Evolutionary conservation across 257 asterid genomes (phyloP).

Genomic region (Capsicum chinense): DNA sequence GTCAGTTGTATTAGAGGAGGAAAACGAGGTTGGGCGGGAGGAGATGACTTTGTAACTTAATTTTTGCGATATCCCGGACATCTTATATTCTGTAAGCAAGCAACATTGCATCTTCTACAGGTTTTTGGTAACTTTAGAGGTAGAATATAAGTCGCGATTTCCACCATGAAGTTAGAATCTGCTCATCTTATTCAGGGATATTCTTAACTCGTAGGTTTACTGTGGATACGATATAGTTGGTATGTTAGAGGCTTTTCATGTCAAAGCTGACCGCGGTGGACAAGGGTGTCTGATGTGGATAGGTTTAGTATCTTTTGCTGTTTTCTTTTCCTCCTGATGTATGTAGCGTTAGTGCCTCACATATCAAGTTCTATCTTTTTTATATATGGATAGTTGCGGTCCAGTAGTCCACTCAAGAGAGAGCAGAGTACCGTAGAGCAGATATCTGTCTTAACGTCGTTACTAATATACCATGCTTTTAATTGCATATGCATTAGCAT

Average conservation of each 20-base stretch:
- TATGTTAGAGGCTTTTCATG: neutral
- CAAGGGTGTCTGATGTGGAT: constrained; percentile 16
- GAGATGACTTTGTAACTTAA: neutral
- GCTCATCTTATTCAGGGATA: constrained; percentile 9
- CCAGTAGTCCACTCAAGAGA: neutral
- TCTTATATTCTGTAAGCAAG: neutral
- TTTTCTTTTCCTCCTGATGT: neutral
- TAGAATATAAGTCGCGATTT: neutral
- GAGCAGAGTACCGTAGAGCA: neutral
- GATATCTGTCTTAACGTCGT: neutral
- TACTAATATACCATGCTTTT: neutral
- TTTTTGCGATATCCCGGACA: neutral
- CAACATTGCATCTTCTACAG: neutral
- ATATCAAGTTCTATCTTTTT: neutral
- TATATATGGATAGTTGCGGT: neutral
- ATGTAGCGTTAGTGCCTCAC: neutral
- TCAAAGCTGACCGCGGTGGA: neutral
- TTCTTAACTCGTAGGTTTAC: neutral
- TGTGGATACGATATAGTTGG: neutral
- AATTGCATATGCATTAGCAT: neutral
- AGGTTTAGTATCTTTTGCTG: neutral
- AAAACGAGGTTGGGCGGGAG: neutral
- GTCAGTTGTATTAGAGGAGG: neutral
- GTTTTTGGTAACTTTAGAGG: neutral
- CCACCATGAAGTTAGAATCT: neutral